Base-by-base conservation (phyloP, 2,329 filamentous ascomycete species). In the Nemania abortiva region DNA sequence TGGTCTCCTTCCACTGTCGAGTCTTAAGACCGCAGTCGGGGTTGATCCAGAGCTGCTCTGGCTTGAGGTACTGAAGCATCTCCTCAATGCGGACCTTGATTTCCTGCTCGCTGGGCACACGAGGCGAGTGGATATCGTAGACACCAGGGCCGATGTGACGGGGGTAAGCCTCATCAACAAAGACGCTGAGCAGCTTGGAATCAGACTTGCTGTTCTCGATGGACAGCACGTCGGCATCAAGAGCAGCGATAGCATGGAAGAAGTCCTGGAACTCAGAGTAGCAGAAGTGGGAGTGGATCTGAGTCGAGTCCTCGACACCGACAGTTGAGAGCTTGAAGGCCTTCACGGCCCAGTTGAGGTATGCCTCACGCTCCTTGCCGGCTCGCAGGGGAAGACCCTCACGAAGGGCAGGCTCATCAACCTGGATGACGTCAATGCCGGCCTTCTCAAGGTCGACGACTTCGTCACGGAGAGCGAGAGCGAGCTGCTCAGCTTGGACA, bases 191-290 rank as follows among this genome's bases (percentile, higher is more conserved):
- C 77, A 99, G 91, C 92, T 99, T 99, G 81, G 96, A 96, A 80
- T 99, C 96, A 78, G 93, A 97, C 92, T 99, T 99, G 92, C 93
- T 97, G 93, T 99, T 99, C 92, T 99, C 96, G 78, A 99, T 99
- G 81, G 93, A 97, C 79, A 99, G 91, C 73, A 99, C 96, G 85
- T 99, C 96, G 73, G 96, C 95, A 82, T 99, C 96, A 74, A 99
- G 92, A 71, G 96, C 95, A 74, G 96, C 94, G 78, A 99, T 99
- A 85, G 96, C 96, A 86, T 98, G 94, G 94, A 99, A 99, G 90
- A 99, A 99, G 89, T 99, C 96, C 87, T 99, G 96, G 93, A 99
- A 99, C 89, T 99, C 96, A 62, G 96, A 98, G 91, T 99, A 99
- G 85, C 96, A 99, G 93, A 99, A 99, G 89, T 99, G 96, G 73